Evolutionary conservation across 2,329 filamentous ascomycete genomes (phyloP).

Genomic region (Arthrobotrys sphaeroides): DNA sequence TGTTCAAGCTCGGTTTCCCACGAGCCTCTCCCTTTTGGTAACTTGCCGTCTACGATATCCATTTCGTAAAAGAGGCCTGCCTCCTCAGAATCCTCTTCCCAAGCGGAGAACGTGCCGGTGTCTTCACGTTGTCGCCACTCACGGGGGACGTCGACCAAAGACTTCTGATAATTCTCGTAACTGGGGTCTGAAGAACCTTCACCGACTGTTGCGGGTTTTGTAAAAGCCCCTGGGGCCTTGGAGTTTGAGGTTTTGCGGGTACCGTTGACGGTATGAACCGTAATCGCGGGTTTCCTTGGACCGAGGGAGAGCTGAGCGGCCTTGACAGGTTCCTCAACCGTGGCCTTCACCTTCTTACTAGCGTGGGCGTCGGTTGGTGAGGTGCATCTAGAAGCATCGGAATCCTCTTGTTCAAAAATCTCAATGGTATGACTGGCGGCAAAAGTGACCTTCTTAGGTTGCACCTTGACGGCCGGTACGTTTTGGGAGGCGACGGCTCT

Average conservation of each 20-base stretch:
- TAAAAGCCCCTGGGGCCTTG: slow-evolving; percentile 10
- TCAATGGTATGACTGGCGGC: slow-evolving; percentile 14
- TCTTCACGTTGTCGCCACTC: slow-evolving; percentile 39
- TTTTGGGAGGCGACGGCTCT: slow-evolving; percentile 7
- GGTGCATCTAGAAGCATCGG: slow-evolving; percentile 6
- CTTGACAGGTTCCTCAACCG: background rate
- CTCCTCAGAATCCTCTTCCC: slow-evolving; percentile 47
- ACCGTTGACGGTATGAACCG: background rate
- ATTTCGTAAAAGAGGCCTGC: slow-evolving; percentile 41
- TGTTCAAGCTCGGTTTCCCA: slow-evolving; percentile 49
- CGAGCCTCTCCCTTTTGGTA: slow-evolving; percentile 43
- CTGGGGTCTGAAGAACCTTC: slow-evolving; percentile 26
- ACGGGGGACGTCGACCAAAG: slow-evolving; percentile 29
- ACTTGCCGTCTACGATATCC: slow-evolving; percentile 43
- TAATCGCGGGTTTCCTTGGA: background rate
- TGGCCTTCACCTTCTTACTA: slow-evolving; percentile 20
- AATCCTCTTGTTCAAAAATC: slow-evolving; percentile 13
- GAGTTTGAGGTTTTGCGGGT: background rate
- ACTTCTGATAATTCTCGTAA: slow-evolving; percentile 36
- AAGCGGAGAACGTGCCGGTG: slow-evolving; percentile 35
- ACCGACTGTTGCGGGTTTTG: slow-evolving; percentile 24
- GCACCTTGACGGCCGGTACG: background rate
- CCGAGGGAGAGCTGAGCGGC: background rate
- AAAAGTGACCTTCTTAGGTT: slow-evolving; percentile 40
- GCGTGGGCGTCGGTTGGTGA: slow-evolving; percentile 9